Evolutionary conservation across 768 basidiomycete species (phyloP).

Genomic region (Amyloporia xantha): DNA sequence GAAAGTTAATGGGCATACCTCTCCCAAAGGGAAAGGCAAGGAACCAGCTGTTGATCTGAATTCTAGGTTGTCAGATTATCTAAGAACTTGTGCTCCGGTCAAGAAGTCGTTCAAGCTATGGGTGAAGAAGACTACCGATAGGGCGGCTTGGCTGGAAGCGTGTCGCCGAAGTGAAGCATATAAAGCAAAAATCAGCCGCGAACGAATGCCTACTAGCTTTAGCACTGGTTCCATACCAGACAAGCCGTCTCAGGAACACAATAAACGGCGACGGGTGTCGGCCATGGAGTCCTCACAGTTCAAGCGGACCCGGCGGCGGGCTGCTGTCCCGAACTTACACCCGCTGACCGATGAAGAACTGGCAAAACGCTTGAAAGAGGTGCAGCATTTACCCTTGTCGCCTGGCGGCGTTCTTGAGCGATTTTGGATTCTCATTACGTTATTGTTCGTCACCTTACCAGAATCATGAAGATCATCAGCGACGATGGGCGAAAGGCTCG

Average conservation of each 20-base stretch:
- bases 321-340: slow-evolving; percentile 38
- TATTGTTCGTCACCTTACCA: slow-evolving; percentile 20
- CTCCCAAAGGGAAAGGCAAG: slow-evolving; percentile 7
- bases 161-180: slow-evolving; percentile 55
- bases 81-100: slow-evolving; percentile 20
- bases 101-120: slow-evolving; percentile 39
- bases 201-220: slow-evolving; percentile 26
- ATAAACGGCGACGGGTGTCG: slow-evolving; percentile 23
- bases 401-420: neutral
- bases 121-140: slow-evolving; percentile 37
- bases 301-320: slow-evolving; percentile 29
- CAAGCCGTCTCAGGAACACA: neutral
- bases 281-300: slow-evolving; percentile 18
- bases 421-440: slow-evolving; percentile 1
- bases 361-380: slow-evolving; percentile 62
- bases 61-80: neutral
- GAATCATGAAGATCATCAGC: slow-evolving; percentile 68
- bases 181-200: slow-evolving; percentile 39
- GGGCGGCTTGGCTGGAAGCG: slow-evolving; percentile 51
- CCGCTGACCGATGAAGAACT: slow-evolving; percentile 61
- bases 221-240: slow-evolving; percentile 2
- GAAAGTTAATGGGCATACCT: neutral
- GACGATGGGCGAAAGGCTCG: slow-evolving; percentile 69
- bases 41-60: neutral
- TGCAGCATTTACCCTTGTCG: slow-evolving; percentile 26